Conservation (phyloP, 768 basidiomycete species). For the Boletus pseudopeckii region DNA sequence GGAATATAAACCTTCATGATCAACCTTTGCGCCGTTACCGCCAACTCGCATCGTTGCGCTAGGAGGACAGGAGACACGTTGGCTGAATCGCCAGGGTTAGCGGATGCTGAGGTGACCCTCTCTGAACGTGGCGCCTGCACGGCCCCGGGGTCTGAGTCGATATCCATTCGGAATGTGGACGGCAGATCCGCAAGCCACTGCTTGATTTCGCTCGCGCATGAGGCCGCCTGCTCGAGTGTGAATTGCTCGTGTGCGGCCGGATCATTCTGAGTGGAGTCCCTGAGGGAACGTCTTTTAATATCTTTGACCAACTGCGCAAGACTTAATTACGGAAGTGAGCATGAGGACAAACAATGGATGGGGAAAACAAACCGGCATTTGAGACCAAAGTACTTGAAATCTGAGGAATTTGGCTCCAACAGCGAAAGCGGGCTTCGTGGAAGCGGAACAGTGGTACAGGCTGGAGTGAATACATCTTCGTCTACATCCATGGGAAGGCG, state of each 20-base stretch:
- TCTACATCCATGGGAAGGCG: conserved; percentile 56
- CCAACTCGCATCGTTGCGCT: conserved; percentile 57
- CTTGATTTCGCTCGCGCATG: conserved; percentile 54
- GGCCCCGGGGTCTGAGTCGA: conserved; percentile 29
- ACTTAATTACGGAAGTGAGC: conserved; percentile 31
- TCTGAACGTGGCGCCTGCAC: conserved; percentile 13
- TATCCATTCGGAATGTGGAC: conserved; percentile 42
- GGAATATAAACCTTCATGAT: conserved; percentile 67
- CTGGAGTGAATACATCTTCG: conserved; percentile 48
- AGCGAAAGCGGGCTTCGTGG: conserved; percentile 29
- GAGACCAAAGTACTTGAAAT: conserved; percentile 48
- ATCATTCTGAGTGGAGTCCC: conserved; percentile 35
- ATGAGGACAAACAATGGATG: not conserved
- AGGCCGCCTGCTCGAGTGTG: conserved; percentile 60
- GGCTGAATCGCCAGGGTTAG: conserved; percentile 12
- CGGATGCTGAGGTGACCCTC: conserved; percentile 1
- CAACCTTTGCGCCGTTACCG: conserved; percentile 56
- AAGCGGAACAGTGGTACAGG: conserved; percentile 43
- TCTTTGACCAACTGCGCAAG: conserved; percentile 62
- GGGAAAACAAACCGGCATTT: conserved; percentile 53
- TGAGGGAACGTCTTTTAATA: conserved; percentile 50
- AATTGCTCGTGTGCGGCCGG: conserved; percentile 30
- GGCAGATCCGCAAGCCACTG: conserved; percentile 55
- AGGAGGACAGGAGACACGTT: conserved; percentile 37
- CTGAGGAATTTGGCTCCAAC: conserved; percentile 30